Conservation (phyloP, 192 early-diverging fungal species). For the Coemansia javaensis region DNA sequence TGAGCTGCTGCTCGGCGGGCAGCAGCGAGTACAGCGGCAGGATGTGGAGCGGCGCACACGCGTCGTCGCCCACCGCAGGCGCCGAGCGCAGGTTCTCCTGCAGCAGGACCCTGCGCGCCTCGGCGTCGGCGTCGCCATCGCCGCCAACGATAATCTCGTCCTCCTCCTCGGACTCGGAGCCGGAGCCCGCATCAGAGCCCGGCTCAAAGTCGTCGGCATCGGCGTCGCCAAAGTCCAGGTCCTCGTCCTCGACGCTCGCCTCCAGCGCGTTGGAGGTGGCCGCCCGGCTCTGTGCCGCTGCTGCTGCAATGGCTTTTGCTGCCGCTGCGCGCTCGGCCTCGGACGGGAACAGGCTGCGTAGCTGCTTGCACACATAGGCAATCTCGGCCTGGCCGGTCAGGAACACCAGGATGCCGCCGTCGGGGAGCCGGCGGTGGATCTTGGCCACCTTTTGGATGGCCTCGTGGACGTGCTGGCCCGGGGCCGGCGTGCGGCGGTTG, state of each 20-base stretch:
- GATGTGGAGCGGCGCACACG: conserved; percentile 64
- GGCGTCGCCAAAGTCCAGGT: conserved; percentile 48
- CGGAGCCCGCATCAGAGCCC: conserved; percentile 43
- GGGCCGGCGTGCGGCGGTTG: conserved; percentile 79
- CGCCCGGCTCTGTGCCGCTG: conserved; percentile 4
- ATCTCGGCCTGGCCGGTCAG: conserved; percentile 95
- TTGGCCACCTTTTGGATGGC: conserved; percentile 88
- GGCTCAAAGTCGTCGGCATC: conserved; percentile 47
- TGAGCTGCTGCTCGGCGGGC: conserved; percentile 84
- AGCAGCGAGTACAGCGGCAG: conserved; percentile 96
- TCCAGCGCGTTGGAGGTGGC: conserved; percentile 38
- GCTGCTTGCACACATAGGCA: conserved; percentile 64
- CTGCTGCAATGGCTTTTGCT: too few species aligned
- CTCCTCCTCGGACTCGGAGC: conserved; percentile 62
- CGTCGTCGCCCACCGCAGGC: not conserved
- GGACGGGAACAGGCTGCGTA: conserved; percentile 67
- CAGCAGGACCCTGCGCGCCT: conserved; percentile 52
- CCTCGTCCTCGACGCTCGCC: conserved; percentile 51
- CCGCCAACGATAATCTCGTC: conserved; percentile 50
- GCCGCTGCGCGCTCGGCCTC: conserved; percentile 22
- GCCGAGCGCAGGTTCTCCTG: conserved; percentile 33
- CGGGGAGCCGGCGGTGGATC: conserved; percentile 89
- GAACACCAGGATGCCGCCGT: conserved; percentile 92
- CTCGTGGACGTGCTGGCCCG: conserved; percentile 80
- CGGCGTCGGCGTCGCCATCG: conserved; percentile 58